Base-by-base conservation (phyloP, 1,284 basidiomycete species). In the Boletus semigastroideus region DNA sequence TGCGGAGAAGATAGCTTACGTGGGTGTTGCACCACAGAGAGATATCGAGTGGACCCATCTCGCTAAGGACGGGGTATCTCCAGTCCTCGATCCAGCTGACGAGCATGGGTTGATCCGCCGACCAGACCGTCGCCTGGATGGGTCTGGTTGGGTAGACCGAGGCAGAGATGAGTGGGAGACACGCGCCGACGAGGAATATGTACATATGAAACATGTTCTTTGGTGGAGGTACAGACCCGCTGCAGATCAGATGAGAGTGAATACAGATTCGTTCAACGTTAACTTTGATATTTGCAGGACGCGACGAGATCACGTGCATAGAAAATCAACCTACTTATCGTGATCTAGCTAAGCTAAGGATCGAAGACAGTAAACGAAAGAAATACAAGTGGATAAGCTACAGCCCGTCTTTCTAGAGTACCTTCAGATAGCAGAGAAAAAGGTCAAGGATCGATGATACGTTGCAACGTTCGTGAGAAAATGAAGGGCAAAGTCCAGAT, bases 1-100 rank as follows among this genome's bases (percentile, higher is more conserved):
- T 14, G 4, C 34, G 19, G 42, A 34, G 16, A 8, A 49, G 5
- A n/a, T 13, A 5, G 14, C 54, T 59, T 42, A 83, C 82, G 55
- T 72, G 68, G 38, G 71, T 67, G 31, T 65, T 63, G 10, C 64
- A 61, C 58, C 72, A 78, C 11, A 84, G 62, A 36, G 77, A 70
- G 11, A 83, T 73, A 4, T 66, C 63, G 16, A 79, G 42, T 1
- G 55, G 51, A 0, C 74, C 75, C 63, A 80, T 72, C 9, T 70
- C 59, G 27, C 46, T 48, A 5, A 83, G 55, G n/a, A 57, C 51
- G 0, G 80, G 82, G 14, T 55, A 54, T 1, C 53, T 59, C 9
- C 66, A 64, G 42, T 79, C 75, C 38, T 83, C 79, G 27, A 69
- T 66, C 82, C 82, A 84, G 7, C 62, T 71, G 4, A 82, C 61